Conservation (phyloP, 73 alveolate genomes). For the Paramecium tetraurelia region DNA sequence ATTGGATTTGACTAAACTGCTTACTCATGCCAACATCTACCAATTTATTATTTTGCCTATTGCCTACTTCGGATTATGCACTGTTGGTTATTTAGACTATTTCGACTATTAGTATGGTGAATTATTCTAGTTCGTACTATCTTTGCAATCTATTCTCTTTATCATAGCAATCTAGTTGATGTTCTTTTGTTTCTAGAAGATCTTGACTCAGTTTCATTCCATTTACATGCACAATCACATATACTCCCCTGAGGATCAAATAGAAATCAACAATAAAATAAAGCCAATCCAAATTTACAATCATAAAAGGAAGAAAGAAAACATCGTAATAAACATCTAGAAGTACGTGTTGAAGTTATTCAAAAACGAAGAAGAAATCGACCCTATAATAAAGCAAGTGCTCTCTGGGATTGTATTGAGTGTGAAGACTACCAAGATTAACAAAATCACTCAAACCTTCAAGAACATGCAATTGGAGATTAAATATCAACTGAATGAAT, state of each 20-base stretch:
- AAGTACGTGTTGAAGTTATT: neutral
- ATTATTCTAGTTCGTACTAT: neutral
- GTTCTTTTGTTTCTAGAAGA: neutral
- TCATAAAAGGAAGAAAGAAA: neutral
- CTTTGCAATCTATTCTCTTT: neutral
- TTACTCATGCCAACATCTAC: neutral
- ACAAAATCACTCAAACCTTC: neutral
- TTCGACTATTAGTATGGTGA: neutral
- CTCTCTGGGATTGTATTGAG: neutral
- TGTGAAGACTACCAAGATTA: slow-evolving; percentile 1
- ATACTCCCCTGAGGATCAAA: neutral
- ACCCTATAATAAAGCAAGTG: neutral
- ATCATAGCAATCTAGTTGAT: neutral
- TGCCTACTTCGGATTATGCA: neutral
- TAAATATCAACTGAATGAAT: neutral
- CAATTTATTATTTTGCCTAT: neutral
- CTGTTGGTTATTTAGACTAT: neutral
- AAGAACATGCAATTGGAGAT: neutral
- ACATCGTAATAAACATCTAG: neutral
- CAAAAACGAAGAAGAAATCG: slow-evolving; percentile 22
- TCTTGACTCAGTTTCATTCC: neutral
- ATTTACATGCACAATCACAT: neutral
- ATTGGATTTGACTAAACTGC: neutral
- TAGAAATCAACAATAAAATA: neutral
- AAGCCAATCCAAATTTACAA: neutral